Percentiles rank a stretch among this genome's conserved stretches.
Conservation (phyloP, 495 filamentous ascomycete species). For the Tuber borchii region DNA sequence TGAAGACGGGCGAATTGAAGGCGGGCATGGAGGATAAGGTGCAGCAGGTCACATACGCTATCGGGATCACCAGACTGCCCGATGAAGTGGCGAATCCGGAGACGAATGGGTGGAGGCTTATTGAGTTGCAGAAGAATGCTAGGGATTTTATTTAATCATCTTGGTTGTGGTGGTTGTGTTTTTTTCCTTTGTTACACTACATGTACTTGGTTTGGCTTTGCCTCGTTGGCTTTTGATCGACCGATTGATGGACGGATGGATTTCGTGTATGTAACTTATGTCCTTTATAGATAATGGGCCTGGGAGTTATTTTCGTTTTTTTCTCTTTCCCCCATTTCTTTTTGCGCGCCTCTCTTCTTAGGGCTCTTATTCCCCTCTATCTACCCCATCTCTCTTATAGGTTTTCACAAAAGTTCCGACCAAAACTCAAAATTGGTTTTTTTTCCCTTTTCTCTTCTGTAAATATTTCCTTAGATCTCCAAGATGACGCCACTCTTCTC, state of each 20-base stretch:
- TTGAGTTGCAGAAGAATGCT: slow-evolving; percentile 97
- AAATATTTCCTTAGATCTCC: neutral
- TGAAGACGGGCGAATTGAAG: slow-evolving; percentile 78
- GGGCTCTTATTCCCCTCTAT: neutral
- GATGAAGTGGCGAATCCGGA: slow-evolving; percentile 97
- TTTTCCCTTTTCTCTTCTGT: neutral
- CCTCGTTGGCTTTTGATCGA: neutral
- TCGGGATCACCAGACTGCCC: slow-evolving; percentile 83
- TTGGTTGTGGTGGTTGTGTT: neutral
- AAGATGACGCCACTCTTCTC: neutral
- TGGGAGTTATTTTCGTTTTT: neutral
- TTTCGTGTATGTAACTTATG: neutral
- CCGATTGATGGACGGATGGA: neutral
- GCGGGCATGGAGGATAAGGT: slow-evolving; percentile 99
- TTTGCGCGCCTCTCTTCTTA: neutral
- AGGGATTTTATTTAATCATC: slow-evolving; percentile 76
- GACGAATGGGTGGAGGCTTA: slow-evolving; percentile 90
- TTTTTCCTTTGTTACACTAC: slow-evolving; percentile 6
- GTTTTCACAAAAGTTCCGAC: neutral
- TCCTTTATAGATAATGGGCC: neutral
- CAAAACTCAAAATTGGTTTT: neutral
- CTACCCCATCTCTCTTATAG: neutral
- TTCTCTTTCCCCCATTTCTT: neutral
- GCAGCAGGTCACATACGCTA: slow-evolving; percentile 94
- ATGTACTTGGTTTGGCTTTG: neutral